Conservation (phyloP, 306 rosid genomes). For the Acacia confusa region DNA sequence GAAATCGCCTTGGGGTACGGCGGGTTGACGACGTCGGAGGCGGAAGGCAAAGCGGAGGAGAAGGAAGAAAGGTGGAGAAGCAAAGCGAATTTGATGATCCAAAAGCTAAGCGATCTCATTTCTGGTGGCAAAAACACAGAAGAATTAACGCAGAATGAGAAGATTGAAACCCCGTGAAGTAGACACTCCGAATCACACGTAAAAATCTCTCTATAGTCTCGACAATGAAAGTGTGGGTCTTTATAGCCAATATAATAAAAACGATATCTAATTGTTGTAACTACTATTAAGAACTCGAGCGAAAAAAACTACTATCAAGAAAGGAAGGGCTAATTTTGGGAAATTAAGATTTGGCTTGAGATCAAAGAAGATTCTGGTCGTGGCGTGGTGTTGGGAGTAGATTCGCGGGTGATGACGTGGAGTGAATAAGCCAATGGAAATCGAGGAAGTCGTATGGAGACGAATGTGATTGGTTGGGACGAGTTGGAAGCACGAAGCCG, state of each 20-base stretch:
- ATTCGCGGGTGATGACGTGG: slow-evolving; percentile 60
- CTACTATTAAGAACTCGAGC: not conserved
- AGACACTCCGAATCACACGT: not conserved
- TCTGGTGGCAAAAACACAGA: not conserved
- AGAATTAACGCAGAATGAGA: not conserved
- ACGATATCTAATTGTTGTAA: too few species aligned
- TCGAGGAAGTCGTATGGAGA: slow-evolving; percentile 25
- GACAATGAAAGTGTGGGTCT: too few species aligned
- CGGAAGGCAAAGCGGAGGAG: slow-evolving; percentile 38
- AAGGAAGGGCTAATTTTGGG: not conserved
- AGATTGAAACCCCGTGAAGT: not conserved
- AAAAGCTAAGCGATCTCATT: slow-evolving; percentile 26
- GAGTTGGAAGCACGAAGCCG: slow-evolving; percentile 35
- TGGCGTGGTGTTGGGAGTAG: slow-evolving; percentile 16
- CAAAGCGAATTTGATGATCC: slow-evolving; percentile 9
- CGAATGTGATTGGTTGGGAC: slow-evolving; percentile 45
- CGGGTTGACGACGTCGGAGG: slow-evolving; percentile 37
- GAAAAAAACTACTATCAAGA: not conserved
- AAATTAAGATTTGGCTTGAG: not conserved
- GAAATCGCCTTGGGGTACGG: slow-evolving; percentile 66
- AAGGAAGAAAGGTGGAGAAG: slow-evolving; percentile 28
- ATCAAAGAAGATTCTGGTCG: not conserved
- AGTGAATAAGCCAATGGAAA: slow-evolving; percentile 41
- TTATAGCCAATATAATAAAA: not conserved
- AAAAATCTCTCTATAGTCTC: not conserved